Percentiles rank a stretch among this genome's conserved stretches.
These are phyloP conservation scores for Ceratobasidium sp. DNA, from an alignment of 1,284 basidiomycete species.

Conservation along the genomic window DNA sequence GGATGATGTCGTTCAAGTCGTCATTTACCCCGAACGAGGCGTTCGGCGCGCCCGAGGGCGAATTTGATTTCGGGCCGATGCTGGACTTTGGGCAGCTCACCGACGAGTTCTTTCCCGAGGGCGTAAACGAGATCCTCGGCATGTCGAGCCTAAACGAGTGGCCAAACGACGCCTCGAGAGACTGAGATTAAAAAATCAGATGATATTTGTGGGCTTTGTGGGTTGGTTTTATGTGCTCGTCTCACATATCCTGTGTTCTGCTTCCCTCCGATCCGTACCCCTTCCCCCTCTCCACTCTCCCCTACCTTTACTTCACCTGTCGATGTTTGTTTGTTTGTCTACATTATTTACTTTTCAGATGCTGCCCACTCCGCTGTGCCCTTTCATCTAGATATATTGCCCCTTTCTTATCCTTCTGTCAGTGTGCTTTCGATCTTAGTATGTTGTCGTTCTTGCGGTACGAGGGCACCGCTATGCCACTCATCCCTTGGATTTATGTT, in stretches of 20 bases:
- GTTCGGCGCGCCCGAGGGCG: not conserved
- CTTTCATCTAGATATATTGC: slow-evolving; percentile 27
- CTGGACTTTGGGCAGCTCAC: slow-evolving; percentile 21
- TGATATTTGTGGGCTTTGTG: too few species aligned
- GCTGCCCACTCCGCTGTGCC: not conserved
- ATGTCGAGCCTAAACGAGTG: slow-evolving; percentile 28
- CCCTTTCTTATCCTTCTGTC: slow-evolving; percentile 7
- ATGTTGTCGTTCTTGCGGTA: too few species aligned
- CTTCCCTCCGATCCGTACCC: not conserved
- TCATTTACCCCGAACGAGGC: not conserved
- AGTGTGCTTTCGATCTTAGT: slow-evolving; percentile 32
- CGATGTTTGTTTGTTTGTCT: slow-evolving; percentile 7
- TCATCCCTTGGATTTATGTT: not conserved
- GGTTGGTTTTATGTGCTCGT: too few species aligned
- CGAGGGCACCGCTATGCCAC: too few species aligned
- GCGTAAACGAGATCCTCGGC: slow-evolving; percentile 3
- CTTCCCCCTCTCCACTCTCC: not conserved
- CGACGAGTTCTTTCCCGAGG: slow-evolving; percentile 30
- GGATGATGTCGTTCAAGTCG: slow-evolving; percentile 12
- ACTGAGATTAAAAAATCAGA: not conserved
- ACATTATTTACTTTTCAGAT: slow-evolving; percentile 37
- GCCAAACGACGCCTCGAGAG: slow-evolving; percentile 12
- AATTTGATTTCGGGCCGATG: slow-evolving; percentile 25
- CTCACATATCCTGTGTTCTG: too few species aligned
- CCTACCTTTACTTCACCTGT: too few species aligned